phyloP scores from a whole-genome alignment of 306 rosid genomes.

The Acacia confusa region DNA sequence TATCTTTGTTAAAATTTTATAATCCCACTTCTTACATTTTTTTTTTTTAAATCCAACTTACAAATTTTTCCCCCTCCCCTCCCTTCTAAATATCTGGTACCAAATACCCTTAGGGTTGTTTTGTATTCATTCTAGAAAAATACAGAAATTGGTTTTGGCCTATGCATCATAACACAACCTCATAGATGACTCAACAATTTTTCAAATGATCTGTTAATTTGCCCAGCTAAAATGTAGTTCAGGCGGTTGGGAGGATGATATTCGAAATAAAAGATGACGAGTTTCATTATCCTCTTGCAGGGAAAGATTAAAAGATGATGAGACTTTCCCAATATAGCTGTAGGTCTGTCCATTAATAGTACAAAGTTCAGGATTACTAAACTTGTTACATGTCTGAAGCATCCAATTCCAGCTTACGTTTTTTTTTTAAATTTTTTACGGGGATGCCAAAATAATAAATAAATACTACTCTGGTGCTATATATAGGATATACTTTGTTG shows the following conservation, averaged over 20 bases:
- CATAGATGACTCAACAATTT: constrained; percentile 18
- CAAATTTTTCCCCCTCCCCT: no score
- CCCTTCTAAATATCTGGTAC: no score
- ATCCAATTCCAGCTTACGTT: constrained; percentile 1
- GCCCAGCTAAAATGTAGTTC: background rate
- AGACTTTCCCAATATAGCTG: constrained; percentile 3
- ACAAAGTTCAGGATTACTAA: constrained; percentile 1
- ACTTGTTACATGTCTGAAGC: constrained; percentile 10
- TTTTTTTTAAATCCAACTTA: no score
- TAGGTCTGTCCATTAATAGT: constrained; percentile 5
- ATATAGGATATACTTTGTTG: no score
- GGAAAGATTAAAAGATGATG: background rate
- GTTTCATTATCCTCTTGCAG: background rate
- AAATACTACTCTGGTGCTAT: background rate
- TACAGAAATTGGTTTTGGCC: background rate
- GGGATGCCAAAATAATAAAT: constrained; percentile 1
- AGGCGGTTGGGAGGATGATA: background rate
- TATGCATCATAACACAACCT: background rate
- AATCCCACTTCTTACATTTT: no score
- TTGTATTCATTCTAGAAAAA: background rate
- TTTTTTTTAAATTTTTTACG: background rate
- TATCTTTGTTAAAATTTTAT: no score
- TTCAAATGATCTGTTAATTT: constrained; percentile 12
- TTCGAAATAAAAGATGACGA: background rate
- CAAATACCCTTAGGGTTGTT: background rate